Evolutionary conservation across 768 basidiomycete genomes (phyloP).

Genomic region (Austroboletus festivus): DNA sequence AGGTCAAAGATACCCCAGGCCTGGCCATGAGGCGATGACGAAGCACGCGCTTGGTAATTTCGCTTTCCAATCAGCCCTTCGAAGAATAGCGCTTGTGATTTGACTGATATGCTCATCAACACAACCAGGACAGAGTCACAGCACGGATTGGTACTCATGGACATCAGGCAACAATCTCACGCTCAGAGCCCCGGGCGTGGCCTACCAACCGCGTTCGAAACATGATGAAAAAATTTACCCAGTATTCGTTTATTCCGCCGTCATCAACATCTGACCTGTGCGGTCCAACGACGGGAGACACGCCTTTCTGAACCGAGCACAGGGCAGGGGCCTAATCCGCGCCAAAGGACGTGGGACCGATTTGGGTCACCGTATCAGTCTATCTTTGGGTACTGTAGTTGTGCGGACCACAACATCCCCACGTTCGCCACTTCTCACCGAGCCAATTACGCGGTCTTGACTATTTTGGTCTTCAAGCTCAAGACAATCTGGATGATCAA

Average conservation of each 20-base stretch:
- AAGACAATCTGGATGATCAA: background rate
- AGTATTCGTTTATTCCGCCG: too few species aligned
- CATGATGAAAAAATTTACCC: too few species aligned
- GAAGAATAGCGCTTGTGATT: too few species aligned
- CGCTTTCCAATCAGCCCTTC: too few species aligned
- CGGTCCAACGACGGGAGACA: background rate
- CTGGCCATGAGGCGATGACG: too few species aligned
- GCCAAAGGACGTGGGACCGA: background rate
- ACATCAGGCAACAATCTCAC: too few species aligned
- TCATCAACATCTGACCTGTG: background rate
- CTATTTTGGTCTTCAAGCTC: background rate
- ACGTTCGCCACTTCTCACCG: conserved; percentile 2
- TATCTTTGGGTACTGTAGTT: background rate
- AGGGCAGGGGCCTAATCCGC: background rate
- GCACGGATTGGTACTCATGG: too few species aligned
- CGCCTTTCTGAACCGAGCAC: background rate
- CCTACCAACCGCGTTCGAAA: too few species aligned
- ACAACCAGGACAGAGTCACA: background rate
- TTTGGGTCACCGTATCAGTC: background rate
- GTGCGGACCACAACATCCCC: background rate
- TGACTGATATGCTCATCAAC: too few species aligned
- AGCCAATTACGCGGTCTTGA: background rate
- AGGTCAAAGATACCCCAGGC: too few species aligned
- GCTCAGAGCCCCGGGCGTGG: too few species aligned
- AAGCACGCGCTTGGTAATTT: too few species aligned